phyloP scores from a whole-genome alignment of 257 asterid species.

The Lantana camara region DNA sequence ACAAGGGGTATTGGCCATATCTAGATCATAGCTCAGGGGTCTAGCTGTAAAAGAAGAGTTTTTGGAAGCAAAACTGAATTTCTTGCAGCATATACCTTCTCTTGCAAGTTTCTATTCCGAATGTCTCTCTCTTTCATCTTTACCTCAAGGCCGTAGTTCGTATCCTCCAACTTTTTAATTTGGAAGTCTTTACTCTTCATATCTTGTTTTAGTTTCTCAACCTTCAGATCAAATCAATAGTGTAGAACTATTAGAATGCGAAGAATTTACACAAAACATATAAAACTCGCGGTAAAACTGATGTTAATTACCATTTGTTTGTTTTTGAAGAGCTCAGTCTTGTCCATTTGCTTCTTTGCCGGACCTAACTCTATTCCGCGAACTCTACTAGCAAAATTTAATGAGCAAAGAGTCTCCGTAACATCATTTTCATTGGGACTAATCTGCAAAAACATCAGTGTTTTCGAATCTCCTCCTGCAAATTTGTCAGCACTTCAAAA shows the following conservation, averaged over 20 bases:
- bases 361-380: constrained; percentile 96
- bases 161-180: constrained; percentile 84
- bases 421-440: constrained; percentile 91
- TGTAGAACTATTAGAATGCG: background rate
- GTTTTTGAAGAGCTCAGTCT: constrained; percentile 70
- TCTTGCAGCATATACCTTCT: constrained; percentile 63
- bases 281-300: background rate
- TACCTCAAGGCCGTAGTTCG: constrained; percentile 72
- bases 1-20: too few species aligned
- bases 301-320: constrained; percentile 71
- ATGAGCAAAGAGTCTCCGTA: constrained; percentile 89
- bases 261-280: background rate
- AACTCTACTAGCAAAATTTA: constrained; percentile 93
- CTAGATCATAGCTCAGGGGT: too few species aligned
- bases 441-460: constrained; percentile 94
- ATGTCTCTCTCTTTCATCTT: constrained; percentile 79
- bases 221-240: constrained; percentile 41
- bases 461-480: constrained; percentile 95
- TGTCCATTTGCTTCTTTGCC: constrained; percentile 91
- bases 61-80: background rate
- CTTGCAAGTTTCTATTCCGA: constrained; percentile 80
- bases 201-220: constrained; percentile 80
- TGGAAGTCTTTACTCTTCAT: constrained; percentile 76
- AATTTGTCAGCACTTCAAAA: background rate
- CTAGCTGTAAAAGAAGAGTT: background rate